These are phyloP conservation scores for Dictyophora rubrovolvata DNA, from an alignment of 768 basidiomycete genomes.

Conservation along the genomic window DNA sequence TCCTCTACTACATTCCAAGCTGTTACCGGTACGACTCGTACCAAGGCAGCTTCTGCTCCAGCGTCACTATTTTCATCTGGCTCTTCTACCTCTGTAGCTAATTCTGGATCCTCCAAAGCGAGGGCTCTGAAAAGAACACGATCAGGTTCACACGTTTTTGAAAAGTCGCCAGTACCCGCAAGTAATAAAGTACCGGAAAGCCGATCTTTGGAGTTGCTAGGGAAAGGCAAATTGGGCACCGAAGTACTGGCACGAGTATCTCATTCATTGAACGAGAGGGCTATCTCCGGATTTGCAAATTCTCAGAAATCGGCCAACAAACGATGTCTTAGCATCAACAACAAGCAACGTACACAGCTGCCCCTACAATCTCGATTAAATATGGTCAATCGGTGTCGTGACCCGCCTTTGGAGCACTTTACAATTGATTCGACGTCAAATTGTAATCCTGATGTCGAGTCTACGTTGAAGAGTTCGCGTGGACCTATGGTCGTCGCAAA, in stretches of 20 bases:
- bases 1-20: neutral
- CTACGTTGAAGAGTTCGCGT: too few species aligned
- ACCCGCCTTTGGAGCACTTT: neutral
- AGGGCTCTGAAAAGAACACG: neutral
- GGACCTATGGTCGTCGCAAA: neutral
- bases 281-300: neutral
- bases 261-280: constrained; percentile 7
- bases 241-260: neutral
- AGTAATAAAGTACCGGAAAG: neutral
- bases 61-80: neutral
- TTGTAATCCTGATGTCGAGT: too few species aligned
- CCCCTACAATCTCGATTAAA: neutral
- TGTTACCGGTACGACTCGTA: neutral
- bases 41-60: neutral
- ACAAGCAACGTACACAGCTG: neutral
- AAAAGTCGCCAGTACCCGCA: neutral
- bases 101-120: neutral
- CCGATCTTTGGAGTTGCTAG: neutral
- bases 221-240: neutral
- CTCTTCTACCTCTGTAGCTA: neutral
- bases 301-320: neutral
- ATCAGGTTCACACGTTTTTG: neutral
- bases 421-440: too few species aligned
- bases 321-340: neutral
- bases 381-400: neutral